Evolutionary conservation across 2,329 filamentous ascomycete genomes (phyloP), one percentile per base, ranked within the genome.

Genomic region (Furcasterigmium furcatum): DNA sequence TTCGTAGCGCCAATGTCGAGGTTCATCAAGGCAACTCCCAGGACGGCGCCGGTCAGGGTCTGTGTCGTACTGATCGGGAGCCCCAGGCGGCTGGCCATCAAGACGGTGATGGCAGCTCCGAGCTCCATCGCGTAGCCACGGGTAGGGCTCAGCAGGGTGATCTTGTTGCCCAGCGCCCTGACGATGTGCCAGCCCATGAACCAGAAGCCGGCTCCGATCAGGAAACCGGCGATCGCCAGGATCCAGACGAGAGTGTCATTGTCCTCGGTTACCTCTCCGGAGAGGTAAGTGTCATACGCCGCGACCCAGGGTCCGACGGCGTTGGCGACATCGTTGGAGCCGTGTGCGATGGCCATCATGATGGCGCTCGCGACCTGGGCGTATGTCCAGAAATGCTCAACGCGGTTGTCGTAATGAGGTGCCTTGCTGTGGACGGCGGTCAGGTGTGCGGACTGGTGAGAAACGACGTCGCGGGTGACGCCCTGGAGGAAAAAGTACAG

Each of bases 351-450:
- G 18, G 65, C 69, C 58, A 68, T 63, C 52, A 67, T 63, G 51
- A 67, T 65, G 32, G 67, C 66, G 6, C 60, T 62, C 43, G 61
- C 56, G 10, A 71, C 63, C 53, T 71, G 68, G 38, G 60, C 64
- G 52, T 66, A 74, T 1, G 71, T 72, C 64, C 66, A 74, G 41
- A 72, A 58, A 56, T 76, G 70, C 54, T 74, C 72, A 13, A 72
- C 68, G 5, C 65, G 61, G 47, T 67, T 67, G 52, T 74, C 71
- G 50, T 73, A 74, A 3, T 59, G 58, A 29, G 63, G 60, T 9
- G 71, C 71, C 64, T 66, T 47, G 21, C 21, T 38, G 22, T 53
- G 51, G 29, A 53, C 45, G 1, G 19, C 34, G 1, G 51, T 45
- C 4, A 53, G 43, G 55, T 62, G 41, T 55, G 62, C n/a, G 67